Evolutionary conservation across 164 flowering plant species (phyloP), one percentile per base, ranked within the genome.

Genomic region (Macadamia integrifolia): DNA sequence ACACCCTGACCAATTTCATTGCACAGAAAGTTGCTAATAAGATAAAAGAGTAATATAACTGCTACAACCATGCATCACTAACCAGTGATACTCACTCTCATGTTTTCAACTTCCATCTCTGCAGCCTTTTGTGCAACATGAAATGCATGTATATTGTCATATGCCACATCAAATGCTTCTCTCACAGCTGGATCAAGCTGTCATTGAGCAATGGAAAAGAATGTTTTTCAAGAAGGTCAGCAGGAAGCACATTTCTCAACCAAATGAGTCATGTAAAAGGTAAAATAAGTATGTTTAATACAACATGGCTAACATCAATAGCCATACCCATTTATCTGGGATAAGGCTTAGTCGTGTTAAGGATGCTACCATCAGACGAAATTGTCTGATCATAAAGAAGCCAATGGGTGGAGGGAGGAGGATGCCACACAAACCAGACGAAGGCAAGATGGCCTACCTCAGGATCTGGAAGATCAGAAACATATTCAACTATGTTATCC

Each of bases 151-250:
- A 92, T 94, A 72, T 94, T 94, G 75, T 81, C 77, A 66, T 94
- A 94, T 28, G 98, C 98, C 63, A 92, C 97, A 80, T 94, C 97
- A 82, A 94, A 94, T 60, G 98, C 97, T 76, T 88, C 90, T 74
- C 67, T 82, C 35, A 89, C 80, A 68, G 69, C 76, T 50, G 84
- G 76, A 76, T 90, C 97, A 80, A 94, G 93, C 97, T 94, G 85
- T 72, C 65, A 59, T 6, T 46, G 28, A 18, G 30, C 14, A 53
- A 76, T 2, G 18, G 13, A 46, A 64, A 13, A 14, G 28, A 46
- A 23, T 31, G n/a, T 2, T 30, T 31, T 31, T 60, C 40, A 35
- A 35, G 1, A 35, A 1, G 40, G 40, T 35, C 14, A 61, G 8
- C 17, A 61, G 1, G 40, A 17, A 15, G 40, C 15, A 44, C 46